Percentiles rank a stretch among this genome's conserved stretches.
Evolutionary conservation across 1,284 basidiomycete genomes (phyloP).

Genomic region (Takashimella koratensis): DNA sequence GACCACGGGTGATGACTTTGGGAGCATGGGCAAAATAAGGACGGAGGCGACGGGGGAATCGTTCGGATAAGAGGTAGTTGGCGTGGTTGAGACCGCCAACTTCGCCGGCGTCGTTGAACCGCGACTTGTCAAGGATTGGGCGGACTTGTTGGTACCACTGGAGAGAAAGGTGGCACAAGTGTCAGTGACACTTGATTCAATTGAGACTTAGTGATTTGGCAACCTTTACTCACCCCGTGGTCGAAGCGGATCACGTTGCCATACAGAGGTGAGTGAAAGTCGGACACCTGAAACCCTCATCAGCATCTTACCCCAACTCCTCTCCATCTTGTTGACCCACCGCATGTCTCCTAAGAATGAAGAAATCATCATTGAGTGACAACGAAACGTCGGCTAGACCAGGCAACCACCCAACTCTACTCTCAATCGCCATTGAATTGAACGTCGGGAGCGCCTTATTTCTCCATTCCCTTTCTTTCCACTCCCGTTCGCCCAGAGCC

Average conservation of each 20-base stretch:
- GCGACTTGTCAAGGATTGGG: slow-evolving; percentile 27
- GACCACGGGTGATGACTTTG: slow-evolving; percentile 39
- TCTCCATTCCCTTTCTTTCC: slow-evolving; percentile 34
- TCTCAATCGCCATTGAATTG: slow-evolving; percentile 48
- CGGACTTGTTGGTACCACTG: slow-evolving; percentile 37
- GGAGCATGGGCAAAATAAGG: slow-evolving; percentile 46
- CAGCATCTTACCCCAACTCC: not conserved
- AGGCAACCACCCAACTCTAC: slow-evolving; percentile 40
- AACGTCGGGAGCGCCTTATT: slow-evolving; percentile 40
- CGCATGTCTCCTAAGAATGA: slow-evolving; percentile 35
- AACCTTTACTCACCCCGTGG: slow-evolving; percentile 19
- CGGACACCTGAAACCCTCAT: slow-evolving; percentile 22
- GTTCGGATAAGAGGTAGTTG: slow-evolving; percentile 38
- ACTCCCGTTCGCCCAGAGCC: slow-evolving; percentile 24
- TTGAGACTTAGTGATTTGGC: not conserved
- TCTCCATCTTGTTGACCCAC: slow-evolving; percentile 10
- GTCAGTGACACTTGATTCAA: no score
- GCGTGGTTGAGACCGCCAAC: slow-evolving; percentile 43
- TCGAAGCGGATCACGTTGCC: slow-evolving; percentile 45
- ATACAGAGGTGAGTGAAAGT: slow-evolving; percentile 44
- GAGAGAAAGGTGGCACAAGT: not conserved
- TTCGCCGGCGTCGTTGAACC: slow-evolving; percentile 40
- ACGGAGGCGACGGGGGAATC: slow-evolving; percentile 39
- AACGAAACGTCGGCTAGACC: slow-evolving; percentile 39
- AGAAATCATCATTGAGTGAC: slow-evolving; percentile 45